Conservation (phyloP, 257 asterid genomes). For the Solanum etuberosum region DNA sequence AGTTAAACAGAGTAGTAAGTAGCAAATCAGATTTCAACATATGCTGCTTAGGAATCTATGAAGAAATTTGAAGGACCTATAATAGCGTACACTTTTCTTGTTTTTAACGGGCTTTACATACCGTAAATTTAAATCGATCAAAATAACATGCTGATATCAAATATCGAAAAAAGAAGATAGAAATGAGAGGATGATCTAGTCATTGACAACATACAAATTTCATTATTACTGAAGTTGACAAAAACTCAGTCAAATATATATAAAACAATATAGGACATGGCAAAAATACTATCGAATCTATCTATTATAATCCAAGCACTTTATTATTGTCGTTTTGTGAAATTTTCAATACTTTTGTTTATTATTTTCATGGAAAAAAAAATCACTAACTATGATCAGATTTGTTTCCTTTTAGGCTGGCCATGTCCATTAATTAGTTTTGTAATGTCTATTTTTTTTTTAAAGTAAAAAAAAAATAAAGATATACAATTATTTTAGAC, state of each 20-base stretch:
- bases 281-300: neutral
- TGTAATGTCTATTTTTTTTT: neutral
- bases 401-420: neutral
- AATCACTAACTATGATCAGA: neutral
- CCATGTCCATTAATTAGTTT: neutral
- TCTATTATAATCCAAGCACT: neutral
- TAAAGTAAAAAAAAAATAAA: too few relatives aligned
- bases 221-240: neutral
- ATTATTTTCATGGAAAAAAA: neutral
- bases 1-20: too few relatives aligned
- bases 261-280: neutral
- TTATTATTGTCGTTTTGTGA: neutral
- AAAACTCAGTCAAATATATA: neutral
- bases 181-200: neutral
- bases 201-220: neutral
- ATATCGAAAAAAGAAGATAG: neutral
- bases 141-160: neutral
- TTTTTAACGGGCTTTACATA: too few relatives aligned
- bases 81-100: too few relatives aligned
- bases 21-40: too few relatives aligned
- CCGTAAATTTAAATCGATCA: too few relatives aligned
- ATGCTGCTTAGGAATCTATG: too few relatives aligned
- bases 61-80: too few relatives aligned
- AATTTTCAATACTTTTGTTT: neutral
- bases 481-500: too few relatives aligned